Base-by-base conservation (phyloP, 2,329 filamentous ascomycete species). In the Colletotrichum lupini region DNA sequence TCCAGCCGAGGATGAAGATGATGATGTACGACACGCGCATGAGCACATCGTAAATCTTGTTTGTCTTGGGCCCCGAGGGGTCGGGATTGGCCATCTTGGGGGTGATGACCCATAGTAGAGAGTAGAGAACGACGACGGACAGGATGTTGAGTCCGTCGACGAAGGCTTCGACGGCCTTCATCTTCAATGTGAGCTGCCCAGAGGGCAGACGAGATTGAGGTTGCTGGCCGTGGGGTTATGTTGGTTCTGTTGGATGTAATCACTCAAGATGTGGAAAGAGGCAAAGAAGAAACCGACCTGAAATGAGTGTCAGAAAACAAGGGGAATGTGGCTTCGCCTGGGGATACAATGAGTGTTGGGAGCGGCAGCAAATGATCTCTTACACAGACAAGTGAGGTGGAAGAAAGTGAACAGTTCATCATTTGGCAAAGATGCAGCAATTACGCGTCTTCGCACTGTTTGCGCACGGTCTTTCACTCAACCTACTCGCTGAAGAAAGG, bases 1-100 rank as follows among this genome's bases (percentile, higher is more conserved):
- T 67, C 35, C 78, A 78, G 11, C 78, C 78, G 0, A 81, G 71
- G 8, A 81, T 14, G 24, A 79, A 80, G 14, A 83, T 61, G 9
- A 74, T 56, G 68, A 49, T 67, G 46, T 74, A 74, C 19, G 70
- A 73, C 5, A 57, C 26, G n/a, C 62, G 70, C 70, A 73, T 65
- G 30, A 73, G 56, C n/a, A 61, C 70, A 66, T 73, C 70, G 28
- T 70, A 70, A 9, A 73, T 28, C 46, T 70, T 73, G 24, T 73
- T 73, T 9, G 67, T 73, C 49, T 65, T 70, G 9, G 67, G 67
- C 0, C 67, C 67, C 9, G 67, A 65, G 8, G 70, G 55, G 32
- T 66, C 26, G 1, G 70, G 60, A 4, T 70, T 70, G 1, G 67
- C 67, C 2, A 73, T 68, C n/a, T 57, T 73, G 1, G 70, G 70